These are phyloP conservation scores for Penicillium concentricum DNA, from an alignment of 2,329 filamentous ascomycete species.

Conservation along the genomic window DNA sequence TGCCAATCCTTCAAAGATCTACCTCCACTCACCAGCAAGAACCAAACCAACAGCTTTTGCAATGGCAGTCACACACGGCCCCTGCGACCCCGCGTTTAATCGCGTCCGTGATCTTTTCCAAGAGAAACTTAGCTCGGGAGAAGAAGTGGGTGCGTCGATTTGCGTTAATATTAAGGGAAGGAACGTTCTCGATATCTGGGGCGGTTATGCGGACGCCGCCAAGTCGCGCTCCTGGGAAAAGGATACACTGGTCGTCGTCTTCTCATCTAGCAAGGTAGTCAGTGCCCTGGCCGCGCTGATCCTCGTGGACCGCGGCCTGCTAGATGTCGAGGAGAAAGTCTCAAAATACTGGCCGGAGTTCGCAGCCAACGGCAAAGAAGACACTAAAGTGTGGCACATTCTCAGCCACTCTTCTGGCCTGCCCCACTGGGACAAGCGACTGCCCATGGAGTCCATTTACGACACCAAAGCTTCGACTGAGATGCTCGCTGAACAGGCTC, in stretches of 20 bases:
- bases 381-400: constrained; percentile 27
- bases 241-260: constrained; percentile 32
- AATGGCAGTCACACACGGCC: constrained; percentile 36
- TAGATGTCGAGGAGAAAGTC: constrained; percentile 28
- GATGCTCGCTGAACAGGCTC: constrained; percentile 39
- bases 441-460: constrained; percentile 34
- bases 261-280: constrained; percentile 30
- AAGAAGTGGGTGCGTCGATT: constrained; percentile 49
- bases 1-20: neutral
- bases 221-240: constrained; percentile 39
- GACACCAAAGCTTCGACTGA: constrained; percentile 29
- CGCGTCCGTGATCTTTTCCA: constrained; percentile 37
- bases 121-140: constrained; percentile 35
- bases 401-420: constrained; percentile 24
- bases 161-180: constrained; percentile 47
- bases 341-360: constrained; percentile 37
- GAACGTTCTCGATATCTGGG: constrained; percentile 47
- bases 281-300: constrained; percentile 26
- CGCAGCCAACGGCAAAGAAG: constrained; percentile 31
- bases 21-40: neutral
- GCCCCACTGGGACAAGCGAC: constrained; percentile 27
- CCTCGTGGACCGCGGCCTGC: constrained; percentile 26
- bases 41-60: neutral
- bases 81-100: constrained; percentile 39
- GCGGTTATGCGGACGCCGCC: constrained; percentile 29